phyloP scores from a whole-genome alignment of 2,329 filamentous ascomycete species.

The Sporothrix mexicana region DNA sequence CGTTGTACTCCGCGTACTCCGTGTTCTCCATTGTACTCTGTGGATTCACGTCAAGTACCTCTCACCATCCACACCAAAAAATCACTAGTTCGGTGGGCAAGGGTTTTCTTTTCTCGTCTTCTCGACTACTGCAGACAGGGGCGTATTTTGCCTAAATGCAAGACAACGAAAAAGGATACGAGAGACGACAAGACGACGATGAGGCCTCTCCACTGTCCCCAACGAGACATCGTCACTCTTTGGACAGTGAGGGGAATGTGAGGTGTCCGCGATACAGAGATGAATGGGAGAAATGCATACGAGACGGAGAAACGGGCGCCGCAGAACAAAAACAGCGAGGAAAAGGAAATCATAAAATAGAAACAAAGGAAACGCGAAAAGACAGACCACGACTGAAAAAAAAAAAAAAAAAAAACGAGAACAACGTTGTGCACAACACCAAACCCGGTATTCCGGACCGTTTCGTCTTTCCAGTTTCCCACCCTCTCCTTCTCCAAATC shows the following conservation, averaged over 20 bases:
- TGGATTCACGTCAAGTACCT: neutral
- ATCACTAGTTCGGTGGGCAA: neutral
- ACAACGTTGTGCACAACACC: neutral
- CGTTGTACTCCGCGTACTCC: too few relatives aligned
- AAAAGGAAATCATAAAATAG: neutral
- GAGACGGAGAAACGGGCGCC: constrained; percentile 8
- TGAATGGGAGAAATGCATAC: neutral
- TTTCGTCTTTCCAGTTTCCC: neutral
- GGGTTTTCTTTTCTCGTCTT: neutral
- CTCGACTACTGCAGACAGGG: constrained; percentile 2
- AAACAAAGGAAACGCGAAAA: neutral
- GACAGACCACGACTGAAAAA: neutral
- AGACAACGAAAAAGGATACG: neutral
- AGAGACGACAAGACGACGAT: neutral
- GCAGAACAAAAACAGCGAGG: neutral
- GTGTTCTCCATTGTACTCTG: too few relatives aligned
- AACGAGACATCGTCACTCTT: neutral
- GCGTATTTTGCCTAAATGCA: constrained; percentile 19
- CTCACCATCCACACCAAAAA: neutral
- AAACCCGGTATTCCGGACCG: constrained; percentile 12
- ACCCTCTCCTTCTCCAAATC: neutral
- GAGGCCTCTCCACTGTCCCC: neutral
- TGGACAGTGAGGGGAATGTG: neutral
- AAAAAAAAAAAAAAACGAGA: neutral
- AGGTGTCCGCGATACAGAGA: neutral